phyloP scores from a whole-genome alignment of 805 yeast species.

The Metschnikowia chrysomelidarum region DNA sequence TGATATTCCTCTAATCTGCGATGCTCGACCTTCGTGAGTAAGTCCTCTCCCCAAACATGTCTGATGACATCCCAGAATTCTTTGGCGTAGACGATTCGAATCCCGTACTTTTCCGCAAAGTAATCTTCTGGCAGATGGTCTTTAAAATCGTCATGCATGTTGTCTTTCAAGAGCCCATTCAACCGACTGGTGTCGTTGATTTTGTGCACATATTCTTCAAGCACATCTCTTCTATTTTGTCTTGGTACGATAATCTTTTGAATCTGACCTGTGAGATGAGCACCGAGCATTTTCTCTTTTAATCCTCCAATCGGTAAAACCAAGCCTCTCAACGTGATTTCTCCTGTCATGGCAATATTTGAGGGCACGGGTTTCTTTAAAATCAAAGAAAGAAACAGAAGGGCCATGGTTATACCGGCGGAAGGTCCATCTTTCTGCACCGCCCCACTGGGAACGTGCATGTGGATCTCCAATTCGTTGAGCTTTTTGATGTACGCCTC shows the following conservation, averaged over 20 bases:
- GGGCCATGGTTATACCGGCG: conserved; percentile 51
- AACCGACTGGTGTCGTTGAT: conserved; percentile 33
- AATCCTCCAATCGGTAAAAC: conserved; percentile 83
- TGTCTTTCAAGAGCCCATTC: conserved; percentile 37
- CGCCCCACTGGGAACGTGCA: conserved; percentile 51
- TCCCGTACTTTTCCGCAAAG: conserved; percentile 52
- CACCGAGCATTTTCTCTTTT: conserved; percentile 74
- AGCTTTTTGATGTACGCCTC: conserved; percentile 41
- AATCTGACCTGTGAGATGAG: conserved; percentile 62
- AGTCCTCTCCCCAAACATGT: conserved; percentile 63
- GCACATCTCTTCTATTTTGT: conserved; percentile 65
- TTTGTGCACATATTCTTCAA: conserved; percentile 48
- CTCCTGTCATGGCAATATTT: conserved; percentile 82
- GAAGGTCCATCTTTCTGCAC: conserved; percentile 49
- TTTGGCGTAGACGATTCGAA: conserved; percentile 62
- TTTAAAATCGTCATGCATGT: conserved; percentile 29
- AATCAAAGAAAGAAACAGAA: conserved; percentile 44
- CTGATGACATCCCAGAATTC: conserved; percentile 76
- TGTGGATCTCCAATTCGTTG: conserved; percentile 54
- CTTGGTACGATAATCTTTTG: conserved; percentile 66
- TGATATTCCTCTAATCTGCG: conserved; percentile 17
- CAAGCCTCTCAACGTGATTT: conserved; percentile 73
- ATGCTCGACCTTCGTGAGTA: conserved; percentile 23
- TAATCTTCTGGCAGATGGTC: conserved; percentile 49
- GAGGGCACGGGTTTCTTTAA: conserved; percentile 44